Base-by-base conservation (phyloP, 2,329 filamentous ascomycete genomes). In the Annulohypoxylon truncatum region DNA sequence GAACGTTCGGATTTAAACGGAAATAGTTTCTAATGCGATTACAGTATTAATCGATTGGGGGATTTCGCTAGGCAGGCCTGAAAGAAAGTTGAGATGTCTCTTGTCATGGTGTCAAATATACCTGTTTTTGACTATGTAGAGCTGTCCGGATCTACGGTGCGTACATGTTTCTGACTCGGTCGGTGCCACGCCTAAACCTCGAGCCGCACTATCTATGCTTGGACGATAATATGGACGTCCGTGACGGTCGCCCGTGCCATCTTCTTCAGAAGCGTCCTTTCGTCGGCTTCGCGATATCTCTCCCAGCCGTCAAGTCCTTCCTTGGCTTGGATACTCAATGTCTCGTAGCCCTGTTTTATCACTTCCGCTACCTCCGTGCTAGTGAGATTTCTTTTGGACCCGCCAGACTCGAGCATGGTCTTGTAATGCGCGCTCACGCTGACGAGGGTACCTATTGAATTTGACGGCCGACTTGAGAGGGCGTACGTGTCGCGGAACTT, bases 341-440 rank as follows among this genome's bases (percentile, higher is more conserved):
- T 97, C 79, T 98, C 95, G 75, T 98, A 98, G 0, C 96, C 96
- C 78, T 96, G 92, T 81, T 97, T 97, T 79, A 99, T 98, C 26
- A 97, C 92, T 70, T 92, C 91, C 42, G 91, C 90, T 38, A 99
- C 94, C 77, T 97, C 92, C 52, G 88, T 84, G 35, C 91, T 94
- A 63, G 92, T 97, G 64, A 97, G 81, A 71, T 92, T 89, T 73
- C 89, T 91, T 65, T 87, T 86, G 71, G 78, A 77, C 61, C 83
- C 83, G 12, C 82, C 81, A 61, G 82, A 67, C 74, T 78, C 71
- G 15, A 99, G 86, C 55, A 98, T 84, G 63, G 92, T 87, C 74
- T 96, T 92, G 80, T 98, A 99, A 76, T 99, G 95, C 10, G 88
- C 87, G 64, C 89, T 92, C 5, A 97, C 92, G 64, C 86, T 92